phyloP scores from a whole-genome alignment of 2,329 filamentous ascomycete genomes.

The Blastomyces gilchristii region DNA sequence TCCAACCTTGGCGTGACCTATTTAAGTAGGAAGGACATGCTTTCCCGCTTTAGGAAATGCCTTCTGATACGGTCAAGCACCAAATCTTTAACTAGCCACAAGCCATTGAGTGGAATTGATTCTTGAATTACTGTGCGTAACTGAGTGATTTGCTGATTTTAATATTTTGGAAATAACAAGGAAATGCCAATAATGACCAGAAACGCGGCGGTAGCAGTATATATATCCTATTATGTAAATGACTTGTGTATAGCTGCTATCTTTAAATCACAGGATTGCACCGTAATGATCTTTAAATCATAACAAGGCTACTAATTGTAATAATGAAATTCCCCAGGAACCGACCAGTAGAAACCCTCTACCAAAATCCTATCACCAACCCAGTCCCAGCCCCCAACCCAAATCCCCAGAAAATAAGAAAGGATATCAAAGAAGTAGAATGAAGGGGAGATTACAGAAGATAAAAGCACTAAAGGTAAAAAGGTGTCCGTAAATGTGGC shows the following conservation, averaged over 20 bases:
- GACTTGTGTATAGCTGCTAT: background rate
- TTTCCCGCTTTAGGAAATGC: background rate
- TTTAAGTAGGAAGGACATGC: background rate
- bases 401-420: background rate
- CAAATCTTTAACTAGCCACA: background rate
- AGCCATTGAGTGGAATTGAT: background rate
- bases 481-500: background rate
- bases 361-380: background rate
- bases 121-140: background rate
- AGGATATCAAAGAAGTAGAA: background rate
- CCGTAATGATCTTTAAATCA: background rate
- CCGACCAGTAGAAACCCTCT: background rate
- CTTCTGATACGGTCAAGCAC: background rate
- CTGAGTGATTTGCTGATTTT: background rate
- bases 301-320: background rate
- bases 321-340: background rate
- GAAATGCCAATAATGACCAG: background rate
- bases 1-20: background rate
- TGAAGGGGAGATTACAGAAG: background rate
- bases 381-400: background rate
- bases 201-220: background rate
- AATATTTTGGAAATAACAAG: background rate
- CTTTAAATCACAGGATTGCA: background rate
- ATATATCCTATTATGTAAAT: background rate
- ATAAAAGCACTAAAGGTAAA: background rate